These are phyloP conservation scores for Penicillium sp. DNA, from an alignment of 2,329 filamentous ascomycete genomes.

Conservation along the genomic window DNA sequence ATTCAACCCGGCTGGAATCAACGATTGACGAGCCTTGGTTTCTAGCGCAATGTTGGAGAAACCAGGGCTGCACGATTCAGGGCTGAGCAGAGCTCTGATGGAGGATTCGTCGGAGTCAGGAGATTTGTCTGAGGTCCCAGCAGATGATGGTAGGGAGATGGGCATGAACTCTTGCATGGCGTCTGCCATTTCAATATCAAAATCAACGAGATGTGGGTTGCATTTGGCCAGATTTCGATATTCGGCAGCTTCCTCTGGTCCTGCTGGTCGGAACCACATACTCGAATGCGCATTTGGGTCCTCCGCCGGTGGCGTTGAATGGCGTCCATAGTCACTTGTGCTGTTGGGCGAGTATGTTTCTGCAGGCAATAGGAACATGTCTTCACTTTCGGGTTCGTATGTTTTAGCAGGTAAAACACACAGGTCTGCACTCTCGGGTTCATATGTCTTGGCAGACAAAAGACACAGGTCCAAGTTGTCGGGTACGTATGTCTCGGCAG, in stretches of 20 bases:
- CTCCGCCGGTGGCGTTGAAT: background rate
- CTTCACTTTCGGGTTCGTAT: background rate
- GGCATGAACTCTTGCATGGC: background rate
- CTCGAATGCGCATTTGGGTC: background rate
- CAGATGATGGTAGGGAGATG: background rate
- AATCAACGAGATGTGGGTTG: background rate
- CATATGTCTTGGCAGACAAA: background rate
- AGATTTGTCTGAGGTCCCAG: background rate
- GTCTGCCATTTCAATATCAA: background rate
- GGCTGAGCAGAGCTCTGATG: background rate
- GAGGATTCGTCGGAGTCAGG: background rate
- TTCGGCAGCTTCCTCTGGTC: background rate
- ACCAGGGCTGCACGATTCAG: background rate
- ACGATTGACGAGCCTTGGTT: background rate
- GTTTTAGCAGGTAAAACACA: background rate
- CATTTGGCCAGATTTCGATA: background rate
- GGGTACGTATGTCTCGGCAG: background rate
- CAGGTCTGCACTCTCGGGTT: no score
- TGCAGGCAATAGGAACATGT: background rate
- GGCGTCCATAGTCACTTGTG: background rate
- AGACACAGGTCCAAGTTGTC: background rate
- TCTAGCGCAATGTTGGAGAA: background rate
- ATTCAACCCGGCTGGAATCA: slow-evolving; percentile 3
- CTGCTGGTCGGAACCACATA: background rate
- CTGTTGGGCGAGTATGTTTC: background rate